Evolutionary conservation across 106 monocot genomes (phyloP).

Genomic region (Triglochin maritima): DNA sequence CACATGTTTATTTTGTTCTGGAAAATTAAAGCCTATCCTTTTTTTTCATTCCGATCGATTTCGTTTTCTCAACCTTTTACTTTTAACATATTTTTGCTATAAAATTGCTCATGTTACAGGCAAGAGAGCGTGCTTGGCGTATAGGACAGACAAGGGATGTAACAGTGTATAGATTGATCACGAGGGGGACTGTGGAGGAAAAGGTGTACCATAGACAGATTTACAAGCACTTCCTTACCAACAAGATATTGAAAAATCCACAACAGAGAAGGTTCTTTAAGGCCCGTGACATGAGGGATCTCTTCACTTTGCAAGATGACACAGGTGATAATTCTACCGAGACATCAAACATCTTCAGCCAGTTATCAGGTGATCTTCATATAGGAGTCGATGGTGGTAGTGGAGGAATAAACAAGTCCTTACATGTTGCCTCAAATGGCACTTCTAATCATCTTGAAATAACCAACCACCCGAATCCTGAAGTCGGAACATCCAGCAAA

Average conservation of each 20-base stretch:
- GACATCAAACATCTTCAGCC: conserved; percentile 79
- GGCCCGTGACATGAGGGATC: conserved; percentile 81
- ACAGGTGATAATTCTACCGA: conserved; percentile 36
- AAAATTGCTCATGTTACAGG: conserved; percentile 25
- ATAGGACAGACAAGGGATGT: conserved; percentile 94
- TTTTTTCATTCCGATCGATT: too few relatives aligned
- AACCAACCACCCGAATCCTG: not conserved
- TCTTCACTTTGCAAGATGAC: conserved; percentile 82
- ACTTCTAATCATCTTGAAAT: not conserved
- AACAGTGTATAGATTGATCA: conserved; percentile 82
- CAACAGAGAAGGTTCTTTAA: conserved; percentile 87
- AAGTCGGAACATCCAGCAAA: conserved; percentile 7
- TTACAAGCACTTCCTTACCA: conserved; percentile 91
- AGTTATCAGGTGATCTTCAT: conserved; percentile 56
- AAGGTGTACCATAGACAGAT: conserved; percentile 97
- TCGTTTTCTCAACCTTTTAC: too few relatives aligned
- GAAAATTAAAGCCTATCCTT: too few relatives aligned
- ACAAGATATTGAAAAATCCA: conserved; percentile 89
- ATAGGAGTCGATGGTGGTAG: conserved; percentile 8
- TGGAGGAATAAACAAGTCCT: too few relatives aligned
- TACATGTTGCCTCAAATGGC: not conserved
- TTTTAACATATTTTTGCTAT: too few relatives aligned
- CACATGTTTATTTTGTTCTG: too few relatives aligned
- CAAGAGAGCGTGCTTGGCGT: conserved; percentile 95
- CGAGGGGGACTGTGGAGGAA: conserved; percentile 92